Evolutionary conservation across 2,329 filamentous ascomycete genomes (phyloP), one percentile per base, ranked within the genome.

Genomic region (Diaporthe citriasiana): DNA sequence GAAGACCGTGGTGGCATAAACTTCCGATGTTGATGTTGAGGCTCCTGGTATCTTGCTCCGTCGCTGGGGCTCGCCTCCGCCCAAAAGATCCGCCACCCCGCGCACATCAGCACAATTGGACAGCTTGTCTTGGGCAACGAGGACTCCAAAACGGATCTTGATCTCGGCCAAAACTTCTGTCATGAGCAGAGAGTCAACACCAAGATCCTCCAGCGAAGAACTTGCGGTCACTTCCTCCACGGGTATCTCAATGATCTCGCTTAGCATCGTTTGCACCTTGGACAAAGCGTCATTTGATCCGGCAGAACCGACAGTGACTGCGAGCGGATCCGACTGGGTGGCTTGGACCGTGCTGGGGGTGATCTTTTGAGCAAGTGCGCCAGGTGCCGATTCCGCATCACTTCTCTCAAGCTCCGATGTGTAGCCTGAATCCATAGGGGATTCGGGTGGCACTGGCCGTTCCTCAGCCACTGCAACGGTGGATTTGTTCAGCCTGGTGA

Each of bases 181-280:
- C 2, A 76, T 79, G 76, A 83, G 78, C 13, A 84, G 76, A 10
- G 83, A 85, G 71, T 84, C 83, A 17, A 85, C 78, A 2, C 83
- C 83, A 15, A 84, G 73, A 40, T 83, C 81, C 10, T 75, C 78
- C 33, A 83, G 74, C 10, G 78, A 74, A 3, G 76, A 70, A 22
- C 79, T 77, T 4, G 75, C 72, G 50, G 68, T 73, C n/a, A 79
- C 72, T 22, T 79, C 76, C 4, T 76, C 75, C 2, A 75, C 33
- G 10, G 76, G 60, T 30, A 76, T 70, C 47, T 78, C 78, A 15
- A 77, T 77, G 57, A 80, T 70, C 33, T 72, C 70, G 17, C 66
- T 78, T 60, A 76, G 76, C 42, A 76, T 40, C 13, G 57, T 57
- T 22, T 57, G 50, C 17, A 57, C 0, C 38, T 59, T 71, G 25